Conservation (phyloP, 768 basidiomycete species). For the Boletales sp. region DNA sequence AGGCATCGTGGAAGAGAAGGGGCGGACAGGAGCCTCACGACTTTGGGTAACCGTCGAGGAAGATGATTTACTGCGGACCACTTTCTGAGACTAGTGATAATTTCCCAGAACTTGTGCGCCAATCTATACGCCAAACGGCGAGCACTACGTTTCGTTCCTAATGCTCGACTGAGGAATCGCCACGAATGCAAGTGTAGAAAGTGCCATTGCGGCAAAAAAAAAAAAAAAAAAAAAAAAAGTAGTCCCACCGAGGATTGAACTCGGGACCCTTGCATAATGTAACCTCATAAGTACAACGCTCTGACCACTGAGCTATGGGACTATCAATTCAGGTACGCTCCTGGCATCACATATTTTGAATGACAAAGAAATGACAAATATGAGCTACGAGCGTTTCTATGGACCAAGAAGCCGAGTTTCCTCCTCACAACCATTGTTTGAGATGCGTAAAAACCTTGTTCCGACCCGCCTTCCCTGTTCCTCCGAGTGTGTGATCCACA, state of each 20-base stretch:
- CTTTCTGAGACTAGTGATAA: background rate
- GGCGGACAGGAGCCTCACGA: constrained; percentile 21
- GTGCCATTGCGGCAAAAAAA: background rate
- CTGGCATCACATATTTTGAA: background rate
- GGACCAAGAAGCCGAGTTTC: constrained; percentile 31
- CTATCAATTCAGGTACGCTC: constrained; percentile 15
- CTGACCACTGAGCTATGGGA: constrained; percentile 62
- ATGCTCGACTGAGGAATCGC: no score
- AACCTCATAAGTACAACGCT: constrained; percentile 63
- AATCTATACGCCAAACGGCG: no score
- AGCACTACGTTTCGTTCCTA: no score
- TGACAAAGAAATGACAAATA: background rate
- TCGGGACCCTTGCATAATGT: constrained; percentile 59
- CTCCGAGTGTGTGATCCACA: constrained; percentile 89
- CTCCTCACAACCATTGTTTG: constrained; percentile 42
- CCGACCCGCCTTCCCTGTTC: constrained; percentile 77
- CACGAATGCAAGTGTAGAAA: no score
- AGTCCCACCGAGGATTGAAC: constrained; percentile 62
- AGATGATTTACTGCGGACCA: constrained; percentile 4
- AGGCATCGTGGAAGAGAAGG: constrained; percentile 9
- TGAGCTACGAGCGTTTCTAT: no score
- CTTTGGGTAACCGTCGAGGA: constrained; percentile 12
- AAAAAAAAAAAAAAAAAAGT: constrained; percentile 30
- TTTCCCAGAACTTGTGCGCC: background rate
- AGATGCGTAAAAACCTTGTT: constrained; percentile 57